Evolutionary conservation across 164 flowering plant genomes (phyloP).

Genomic region (Macadamia integrifolia): DNA sequence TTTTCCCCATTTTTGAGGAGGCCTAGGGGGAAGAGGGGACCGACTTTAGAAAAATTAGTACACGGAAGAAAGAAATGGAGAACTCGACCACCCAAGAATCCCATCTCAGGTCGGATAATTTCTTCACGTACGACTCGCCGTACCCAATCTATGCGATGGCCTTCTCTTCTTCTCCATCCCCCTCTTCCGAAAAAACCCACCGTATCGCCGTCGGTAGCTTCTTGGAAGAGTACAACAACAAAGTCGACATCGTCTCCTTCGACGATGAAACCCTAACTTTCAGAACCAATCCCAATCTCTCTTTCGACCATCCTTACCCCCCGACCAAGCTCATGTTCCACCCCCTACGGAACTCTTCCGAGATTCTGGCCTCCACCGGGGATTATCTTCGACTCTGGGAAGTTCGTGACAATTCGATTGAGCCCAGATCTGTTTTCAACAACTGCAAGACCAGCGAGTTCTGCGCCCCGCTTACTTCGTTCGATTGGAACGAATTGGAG

Average conservation of each 20-base stretch:
- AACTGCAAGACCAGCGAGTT: constrained; percentile 63
- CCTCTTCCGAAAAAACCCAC: constrained; percentile 16
- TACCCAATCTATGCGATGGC: constrained; percentile 68
- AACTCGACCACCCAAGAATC: constrained; percentile 46
- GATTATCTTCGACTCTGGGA: constrained; percentile 36
- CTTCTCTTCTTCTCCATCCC: constrained; percentile 20
- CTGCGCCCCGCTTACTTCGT: constrained; percentile 70
- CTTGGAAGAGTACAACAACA: constrained; percentile 57
- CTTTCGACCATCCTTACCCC: constrained; percentile 65
- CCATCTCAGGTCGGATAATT: constrained; percentile 31
- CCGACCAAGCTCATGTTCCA: constrained; percentile 69
- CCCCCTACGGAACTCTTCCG: constrained; percentile 22
- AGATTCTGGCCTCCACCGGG: constrained; percentile 53
- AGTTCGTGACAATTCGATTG: constrained; percentile 7
- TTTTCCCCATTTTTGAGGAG: not conserved
- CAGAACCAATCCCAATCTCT: constrained; percentile 40
- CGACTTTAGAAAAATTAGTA: too few relatives aligned
- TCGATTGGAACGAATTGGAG: constrained; percentile 78
- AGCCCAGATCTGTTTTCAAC: constrained; percentile 37
- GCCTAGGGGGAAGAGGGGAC: not conserved
- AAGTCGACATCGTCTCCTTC: constrained; percentile 53
- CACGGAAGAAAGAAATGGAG: constrained; percentile 25
- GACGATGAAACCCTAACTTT: constrained; percentile 48
- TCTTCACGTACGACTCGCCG: constrained; percentile 50
- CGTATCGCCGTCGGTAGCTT: constrained; percentile 62